Conservation (phyloP, 805 yeast genomes). For the Citeromyces nyonsensis region DNA sequence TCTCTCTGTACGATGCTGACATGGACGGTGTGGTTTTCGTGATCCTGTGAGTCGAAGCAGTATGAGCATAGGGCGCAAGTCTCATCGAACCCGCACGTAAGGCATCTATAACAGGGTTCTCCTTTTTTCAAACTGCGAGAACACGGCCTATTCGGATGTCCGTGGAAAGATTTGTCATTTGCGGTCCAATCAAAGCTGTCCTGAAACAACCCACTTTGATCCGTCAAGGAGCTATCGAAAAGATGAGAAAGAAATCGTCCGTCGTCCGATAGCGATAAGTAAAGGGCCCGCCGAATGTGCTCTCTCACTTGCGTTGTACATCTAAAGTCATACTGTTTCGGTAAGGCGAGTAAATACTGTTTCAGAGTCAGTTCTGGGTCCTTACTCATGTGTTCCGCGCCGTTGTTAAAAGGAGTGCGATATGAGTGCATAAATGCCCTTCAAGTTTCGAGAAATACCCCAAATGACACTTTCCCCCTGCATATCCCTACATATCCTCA, state of each 20-base stretch:
- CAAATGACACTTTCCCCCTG: too few relatives aligned
- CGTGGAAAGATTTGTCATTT: slow-evolving; percentile 6
- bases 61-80: slow-evolving; percentile 70
- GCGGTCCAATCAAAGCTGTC: neutral
- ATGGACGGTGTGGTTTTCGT: slow-evolving; percentile 57
- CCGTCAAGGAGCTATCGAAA: slow-evolving; percentile 9
- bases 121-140: slow-evolving; percentile 60
- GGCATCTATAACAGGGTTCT: slow-evolving; percentile 69
- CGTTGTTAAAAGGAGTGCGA: too few relatives aligned
- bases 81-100: slow-evolving; percentile 66
- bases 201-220: too few relatives aligned
- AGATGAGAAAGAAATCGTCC: slow-evolving; percentile 22
- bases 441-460: too few relatives aligned
- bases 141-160: slow-evolving; percentile 58
- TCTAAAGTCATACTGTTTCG: slow-evolving; percentile 15
- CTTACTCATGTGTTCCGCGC: too few relatives aligned
- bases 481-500: too few relatives aligned
- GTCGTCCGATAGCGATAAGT: slow-evolving; percentile 21
- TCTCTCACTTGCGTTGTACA: slow-evolving; percentile 13
- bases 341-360: slow-evolving; percentile 19
- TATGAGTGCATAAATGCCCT: too few relatives aligned
- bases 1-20: slow-evolving; percentile 48
- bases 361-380: too few relatives aligned
- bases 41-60: slow-evolving; percentile 60
- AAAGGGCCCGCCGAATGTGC: slow-evolving; percentile 25